phyloP scores from a whole-genome alignment of 345 rosid species.

The Triadica sebifera region DNA sequence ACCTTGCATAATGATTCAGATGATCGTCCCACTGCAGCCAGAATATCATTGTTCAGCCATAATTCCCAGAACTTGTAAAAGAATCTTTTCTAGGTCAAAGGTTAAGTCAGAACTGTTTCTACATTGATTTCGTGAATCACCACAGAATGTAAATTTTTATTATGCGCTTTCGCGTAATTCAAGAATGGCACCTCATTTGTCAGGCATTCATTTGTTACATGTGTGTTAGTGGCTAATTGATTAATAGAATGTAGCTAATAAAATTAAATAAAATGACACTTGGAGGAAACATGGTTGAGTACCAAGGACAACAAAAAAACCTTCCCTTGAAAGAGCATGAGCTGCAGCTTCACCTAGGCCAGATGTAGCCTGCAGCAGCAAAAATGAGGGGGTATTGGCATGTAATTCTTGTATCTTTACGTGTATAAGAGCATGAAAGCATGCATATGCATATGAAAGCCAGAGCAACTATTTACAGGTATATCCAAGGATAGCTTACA shows the following conservation, averaged over 20 bases:
- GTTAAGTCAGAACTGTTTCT: background rate
- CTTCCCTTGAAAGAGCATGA: conserved; percentile 62
- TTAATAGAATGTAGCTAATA: background rate
- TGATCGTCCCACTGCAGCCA: conserved; percentile 72
- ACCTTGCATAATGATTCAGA: conserved; percentile 55
- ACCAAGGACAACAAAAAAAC: conserved; percentile 79
- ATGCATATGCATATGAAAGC: no score
- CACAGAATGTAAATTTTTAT: background rate
- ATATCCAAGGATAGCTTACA: conserved; percentile 37
- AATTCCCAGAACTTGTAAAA: background rate
- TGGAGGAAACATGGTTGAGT: conserved; percentile 7
- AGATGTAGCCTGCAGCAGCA: conserved; percentile 62
- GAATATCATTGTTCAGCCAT: conserved; percentile 26
- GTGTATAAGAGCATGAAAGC: background rate
- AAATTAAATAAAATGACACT: background rate
- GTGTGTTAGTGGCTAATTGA: no score
- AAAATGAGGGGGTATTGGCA: background rate
- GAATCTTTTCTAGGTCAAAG: background rate
- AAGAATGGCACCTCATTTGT: no score
- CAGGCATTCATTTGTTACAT: background rate
- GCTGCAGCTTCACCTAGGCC: conserved; percentile 85
- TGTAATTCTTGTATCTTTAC: background rate
- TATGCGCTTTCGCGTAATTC: background rate
- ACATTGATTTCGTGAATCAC: background rate
- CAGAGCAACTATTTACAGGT: background rate